These are phyloP conservation scores for Fusarium papillatum DNA, from an alignment of 2,329 filamentous ascomycete genomes.

Conservation along the genomic window DNA sequence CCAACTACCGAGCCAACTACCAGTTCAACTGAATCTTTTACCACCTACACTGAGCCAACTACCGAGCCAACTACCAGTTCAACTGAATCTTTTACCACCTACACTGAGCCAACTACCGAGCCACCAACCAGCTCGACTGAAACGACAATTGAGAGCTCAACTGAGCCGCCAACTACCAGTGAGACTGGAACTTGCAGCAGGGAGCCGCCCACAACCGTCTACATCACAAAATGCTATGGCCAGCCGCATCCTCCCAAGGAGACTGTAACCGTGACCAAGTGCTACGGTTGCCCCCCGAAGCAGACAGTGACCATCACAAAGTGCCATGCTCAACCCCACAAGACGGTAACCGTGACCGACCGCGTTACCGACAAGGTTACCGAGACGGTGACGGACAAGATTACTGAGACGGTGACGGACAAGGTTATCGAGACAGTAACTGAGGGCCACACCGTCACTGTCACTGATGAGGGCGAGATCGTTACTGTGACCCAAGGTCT, in stretches of 20 bases:
- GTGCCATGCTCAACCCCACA: not conserved
- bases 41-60: not conserved
- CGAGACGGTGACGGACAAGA: not conserved
- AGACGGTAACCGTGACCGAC: not conserved
- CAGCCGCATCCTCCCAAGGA: not conserved
- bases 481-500: slow-evolving; percentile 8
- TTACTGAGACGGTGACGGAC: not conserved
- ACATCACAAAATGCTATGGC: not conserved
- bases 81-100: not conserved
- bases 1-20: not conserved
- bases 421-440: not conserved
- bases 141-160: not conserved
- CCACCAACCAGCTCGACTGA: not conserved
- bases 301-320: not conserved
- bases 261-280: not conserved
- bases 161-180: not conserved
- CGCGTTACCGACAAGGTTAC: not conserved
- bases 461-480: not conserved
- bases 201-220: not conserved
- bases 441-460: not conserved
- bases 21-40: not conserved
- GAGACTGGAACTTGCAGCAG: not conserved
- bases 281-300: not conserved
- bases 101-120: not conserved
- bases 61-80: not conserved